phyloP scores from a whole-genome alignment of 2,329 filamentous ascomycete species.

The Onygenales sp. region DNA sequence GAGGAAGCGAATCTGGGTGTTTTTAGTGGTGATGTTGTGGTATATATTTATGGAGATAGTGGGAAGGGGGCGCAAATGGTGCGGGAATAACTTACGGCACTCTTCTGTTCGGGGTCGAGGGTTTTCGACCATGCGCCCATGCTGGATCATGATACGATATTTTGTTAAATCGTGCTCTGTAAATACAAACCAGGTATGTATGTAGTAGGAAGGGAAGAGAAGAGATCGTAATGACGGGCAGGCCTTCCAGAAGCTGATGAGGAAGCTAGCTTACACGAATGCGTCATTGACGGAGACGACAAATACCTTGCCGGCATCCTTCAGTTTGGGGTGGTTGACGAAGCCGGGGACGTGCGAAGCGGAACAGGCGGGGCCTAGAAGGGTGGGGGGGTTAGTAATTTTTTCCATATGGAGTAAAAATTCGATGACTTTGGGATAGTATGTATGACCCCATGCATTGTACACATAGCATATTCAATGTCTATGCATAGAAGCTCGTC shows the following conservation, averaged over 20 bases:
- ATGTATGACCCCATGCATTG: no score
- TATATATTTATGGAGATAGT: neutral
- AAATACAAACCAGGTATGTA: neutral
- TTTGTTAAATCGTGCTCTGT: neutral
- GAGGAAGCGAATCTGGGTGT: conserved; percentile 69
- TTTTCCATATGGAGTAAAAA: neutral
- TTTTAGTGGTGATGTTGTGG: neutral
- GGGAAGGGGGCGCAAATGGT: neutral
- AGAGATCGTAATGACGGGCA: neutral
- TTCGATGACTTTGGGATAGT: neutral
- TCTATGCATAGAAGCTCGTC: no score
- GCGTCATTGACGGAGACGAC: conserved; percentile 90
- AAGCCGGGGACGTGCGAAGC: conserved; percentile 74
- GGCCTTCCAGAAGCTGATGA: neutral
- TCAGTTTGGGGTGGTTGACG: conserved; percentile 68
- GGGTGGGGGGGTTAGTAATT: no score
- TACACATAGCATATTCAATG: no score
- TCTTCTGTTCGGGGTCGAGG: conserved; percentile 64
- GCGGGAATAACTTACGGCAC: conserved; percentile 52
- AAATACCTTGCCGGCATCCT: conserved; percentile 73
- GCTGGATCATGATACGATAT: conserved; percentile 33
- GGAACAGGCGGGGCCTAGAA: conserved; percentile 51
- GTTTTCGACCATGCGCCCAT: conserved; percentile 82
- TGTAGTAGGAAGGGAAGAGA: neutral
- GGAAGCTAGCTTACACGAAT: conserved; percentile 62